Evolutionary conservation across 106 monocot species (phyloP).

Genomic region (Iris macrosiphon): DNA sequence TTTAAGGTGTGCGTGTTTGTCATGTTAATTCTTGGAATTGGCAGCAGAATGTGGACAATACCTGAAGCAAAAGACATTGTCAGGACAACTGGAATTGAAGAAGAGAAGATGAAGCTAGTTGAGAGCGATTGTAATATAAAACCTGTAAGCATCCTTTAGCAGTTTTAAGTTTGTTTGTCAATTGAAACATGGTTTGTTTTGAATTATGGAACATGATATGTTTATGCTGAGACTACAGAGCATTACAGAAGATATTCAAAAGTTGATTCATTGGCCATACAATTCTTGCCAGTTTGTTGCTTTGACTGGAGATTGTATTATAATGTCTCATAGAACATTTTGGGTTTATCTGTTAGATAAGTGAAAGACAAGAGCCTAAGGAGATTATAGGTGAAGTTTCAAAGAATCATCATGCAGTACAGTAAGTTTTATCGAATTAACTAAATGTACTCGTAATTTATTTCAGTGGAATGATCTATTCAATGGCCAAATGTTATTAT

Average conservation of each 20-base stretch:
- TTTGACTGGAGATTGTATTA: neutral
- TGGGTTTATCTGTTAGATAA: constrained; percentile 6
- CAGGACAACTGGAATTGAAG: constrained; percentile 36
- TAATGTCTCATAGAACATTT: constrained; percentile 2
- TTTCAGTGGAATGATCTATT: neutral
- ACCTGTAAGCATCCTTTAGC: constrained; percentile 36
- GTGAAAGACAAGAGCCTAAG: constrained; percentile 13
- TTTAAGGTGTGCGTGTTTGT: neutral
- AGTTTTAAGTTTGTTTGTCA: neutral
- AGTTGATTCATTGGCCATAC: neutral
- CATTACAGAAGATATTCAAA: neutral
- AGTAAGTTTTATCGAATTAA: constrained; percentile 6
- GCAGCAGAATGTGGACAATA: constrained; percentile 73
- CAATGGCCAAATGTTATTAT: neutral
- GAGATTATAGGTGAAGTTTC: constrained; percentile 16
- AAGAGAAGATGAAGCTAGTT: constrained; percentile 42
- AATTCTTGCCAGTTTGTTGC: neutral
- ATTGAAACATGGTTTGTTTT: too few relatives aligned
- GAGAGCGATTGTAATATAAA: constrained; percentile 42
- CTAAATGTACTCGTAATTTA: neutral
- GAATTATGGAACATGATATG: neutral
- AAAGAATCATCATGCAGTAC: constrained; percentile 16
- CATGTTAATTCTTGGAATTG: neutral
- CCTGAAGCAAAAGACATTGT: constrained; percentile 77
- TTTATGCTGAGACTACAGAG: neutral